A percentile compares a stretch with the other conserved stretches of the same genome.
These are phyloP conservation scores for Suhomyces xylopsoci DNA, from an alignment of 805 yeast species.

Conservation along the genomic window DNA sequence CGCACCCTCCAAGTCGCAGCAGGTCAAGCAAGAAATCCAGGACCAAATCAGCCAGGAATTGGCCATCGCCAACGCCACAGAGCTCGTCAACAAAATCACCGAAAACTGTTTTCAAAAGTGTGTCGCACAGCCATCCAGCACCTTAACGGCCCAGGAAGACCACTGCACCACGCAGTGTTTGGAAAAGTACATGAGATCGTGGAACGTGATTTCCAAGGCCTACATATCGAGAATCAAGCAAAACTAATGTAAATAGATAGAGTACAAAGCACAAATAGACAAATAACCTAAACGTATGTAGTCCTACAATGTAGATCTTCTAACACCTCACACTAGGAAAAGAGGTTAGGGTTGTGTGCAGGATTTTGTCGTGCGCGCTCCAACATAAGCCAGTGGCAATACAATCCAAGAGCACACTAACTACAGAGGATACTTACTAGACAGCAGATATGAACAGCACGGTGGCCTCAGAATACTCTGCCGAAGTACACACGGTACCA, in stretches of 20 bases:
- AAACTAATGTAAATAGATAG: slow-evolving; percentile 15
- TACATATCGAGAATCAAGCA: slow-evolving; percentile 75
- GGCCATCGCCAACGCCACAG: slow-evolving; percentile 89
- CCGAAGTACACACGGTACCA: slow-evolving; percentile 49
- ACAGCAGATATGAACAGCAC: slow-evolving; percentile 32
- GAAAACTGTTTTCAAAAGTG: slow-evolving; percentile 86
- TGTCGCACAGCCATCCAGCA: slow-evolving; percentile 56
- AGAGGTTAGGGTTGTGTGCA: neutral
- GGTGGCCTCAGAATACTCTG: slow-evolving; percentile 64
- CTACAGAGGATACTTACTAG: neutral
- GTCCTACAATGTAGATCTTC: no score
- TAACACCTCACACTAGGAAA: no score
- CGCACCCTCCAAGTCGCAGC: slow-evolving; percentile 27
- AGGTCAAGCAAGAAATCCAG: slow-evolving; percentile 61
- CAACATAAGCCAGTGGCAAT: slow-evolving; percentile 2
- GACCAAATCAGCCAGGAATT: slow-evolving; percentile 74
- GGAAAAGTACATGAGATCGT: slow-evolving; percentile 84
- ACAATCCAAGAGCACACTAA: neutral
- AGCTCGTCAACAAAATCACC: slow-evolving; percentile 78
- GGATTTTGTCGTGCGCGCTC: slow-evolving; percentile 4
- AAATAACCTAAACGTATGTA: no score
- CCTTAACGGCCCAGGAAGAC: slow-evolving; percentile 50
- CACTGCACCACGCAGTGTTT: slow-evolving; percentile 74
- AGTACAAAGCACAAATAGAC: no score
- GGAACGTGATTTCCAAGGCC: slow-evolving; percentile 80